phyloP scores from a whole-genome alignment of 176 grass and related monocot species.

The Cenchrus fungigraminus region DNA sequence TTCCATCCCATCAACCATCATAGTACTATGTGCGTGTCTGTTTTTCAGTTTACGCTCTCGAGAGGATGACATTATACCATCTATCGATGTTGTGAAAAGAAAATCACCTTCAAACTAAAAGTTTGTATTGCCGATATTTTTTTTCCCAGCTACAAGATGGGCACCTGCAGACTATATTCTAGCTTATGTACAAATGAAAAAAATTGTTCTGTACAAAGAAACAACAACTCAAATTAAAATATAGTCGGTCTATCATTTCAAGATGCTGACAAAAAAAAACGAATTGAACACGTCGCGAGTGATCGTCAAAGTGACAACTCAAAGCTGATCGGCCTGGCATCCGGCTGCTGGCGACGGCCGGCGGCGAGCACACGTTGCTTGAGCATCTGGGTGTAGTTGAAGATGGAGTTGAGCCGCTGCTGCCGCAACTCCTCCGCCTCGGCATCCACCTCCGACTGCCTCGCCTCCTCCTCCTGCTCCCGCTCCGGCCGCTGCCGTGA shows the following conservation, averaged over 20 bases:
- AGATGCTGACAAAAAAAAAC: neutral
- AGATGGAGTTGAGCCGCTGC: conserved; percentile 57
- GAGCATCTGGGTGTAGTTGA: conserved; percentile 60
- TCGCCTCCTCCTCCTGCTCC: conserved; percentile 36
- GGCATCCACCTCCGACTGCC: conserved; percentile 52
- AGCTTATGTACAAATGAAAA: neutral
- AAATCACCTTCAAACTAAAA: too few species aligned
- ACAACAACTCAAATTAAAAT: neutral
- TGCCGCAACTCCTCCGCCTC: conserved; percentile 40
- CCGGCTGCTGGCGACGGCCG: neutral
- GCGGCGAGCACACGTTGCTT: neutral
- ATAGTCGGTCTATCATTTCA: neutral
- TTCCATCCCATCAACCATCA: too few species aligned
- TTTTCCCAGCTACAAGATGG: neutral
- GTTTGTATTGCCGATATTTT: too few species aligned
- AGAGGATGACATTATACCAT: too few species aligned
- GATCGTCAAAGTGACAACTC: neutral
- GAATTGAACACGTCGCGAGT: conserved; percentile 1
- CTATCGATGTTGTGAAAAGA: too few species aligned
- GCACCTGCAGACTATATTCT: neutral
- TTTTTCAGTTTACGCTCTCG: too few species aligned
- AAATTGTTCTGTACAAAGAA: too few species aligned
- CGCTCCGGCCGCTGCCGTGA: conserved; percentile 14
- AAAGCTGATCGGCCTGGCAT: neutral
- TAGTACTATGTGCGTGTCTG: too few species aligned